phyloP scores from a whole-genome alignment of 495 filamentous ascomycete genomes.

The Poronia punctata region DNA sequence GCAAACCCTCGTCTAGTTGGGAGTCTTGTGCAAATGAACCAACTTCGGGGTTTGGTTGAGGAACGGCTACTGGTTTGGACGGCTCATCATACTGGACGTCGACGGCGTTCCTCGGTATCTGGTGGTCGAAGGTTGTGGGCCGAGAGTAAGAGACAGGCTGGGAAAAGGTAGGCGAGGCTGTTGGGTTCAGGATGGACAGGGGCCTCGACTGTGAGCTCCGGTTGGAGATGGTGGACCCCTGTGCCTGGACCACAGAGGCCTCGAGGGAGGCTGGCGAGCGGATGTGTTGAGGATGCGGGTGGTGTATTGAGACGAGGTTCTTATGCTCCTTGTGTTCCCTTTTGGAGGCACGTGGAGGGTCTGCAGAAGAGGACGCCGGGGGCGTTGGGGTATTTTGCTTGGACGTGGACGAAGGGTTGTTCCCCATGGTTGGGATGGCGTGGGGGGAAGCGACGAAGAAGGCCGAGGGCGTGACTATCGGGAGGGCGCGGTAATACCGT shows the following conservation, averaged over 20 bases:
- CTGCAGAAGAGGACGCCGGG: slow-evolving; percentile 24
- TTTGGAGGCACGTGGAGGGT: slow-evolving; percentile 28
- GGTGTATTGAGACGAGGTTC: slow-evolving; percentile 24
- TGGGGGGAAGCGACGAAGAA: slow-evolving; percentile 12
- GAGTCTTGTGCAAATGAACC: slow-evolving; percentile 29
- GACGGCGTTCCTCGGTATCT: slow-evolving; percentile 21
- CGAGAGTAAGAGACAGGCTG: slow-evolving; percentile 14
- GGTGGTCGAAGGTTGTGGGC: slow-evolving; percentile 24
- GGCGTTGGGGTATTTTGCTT: slow-evolving; percentile 26
- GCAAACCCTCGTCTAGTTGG: slow-evolving; percentile 28
- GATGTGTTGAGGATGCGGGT: slow-evolving; percentile 18
- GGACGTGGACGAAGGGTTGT: slow-evolving; percentile 33
- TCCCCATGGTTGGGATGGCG: slow-evolving; percentile 31
- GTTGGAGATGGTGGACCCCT: slow-evolving; percentile 40
- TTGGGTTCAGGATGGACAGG: slow-evolving; percentile 34
- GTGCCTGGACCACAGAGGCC: slow-evolving; percentile 46
- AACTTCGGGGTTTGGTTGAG: slow-evolving; percentile 31
- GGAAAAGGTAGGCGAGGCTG: slow-evolving; percentile 25
- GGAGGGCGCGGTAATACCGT: slow-evolving; percentile 1
- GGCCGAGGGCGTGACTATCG: slow-evolving; percentile 9
- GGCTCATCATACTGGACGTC: slow-evolving; percentile 31
- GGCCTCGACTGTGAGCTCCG: slow-evolving; percentile 31
- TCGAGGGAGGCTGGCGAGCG: slow-evolving; percentile 46
- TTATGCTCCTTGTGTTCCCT: slow-evolving; percentile 27
- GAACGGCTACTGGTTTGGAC: slow-evolving; percentile 47